These are phyloP conservation scores for Trichoderma citrinoviride DNA, from an alignment of 2,329 filamentous ascomycete species.

Conservation along the genomic window DNA sequence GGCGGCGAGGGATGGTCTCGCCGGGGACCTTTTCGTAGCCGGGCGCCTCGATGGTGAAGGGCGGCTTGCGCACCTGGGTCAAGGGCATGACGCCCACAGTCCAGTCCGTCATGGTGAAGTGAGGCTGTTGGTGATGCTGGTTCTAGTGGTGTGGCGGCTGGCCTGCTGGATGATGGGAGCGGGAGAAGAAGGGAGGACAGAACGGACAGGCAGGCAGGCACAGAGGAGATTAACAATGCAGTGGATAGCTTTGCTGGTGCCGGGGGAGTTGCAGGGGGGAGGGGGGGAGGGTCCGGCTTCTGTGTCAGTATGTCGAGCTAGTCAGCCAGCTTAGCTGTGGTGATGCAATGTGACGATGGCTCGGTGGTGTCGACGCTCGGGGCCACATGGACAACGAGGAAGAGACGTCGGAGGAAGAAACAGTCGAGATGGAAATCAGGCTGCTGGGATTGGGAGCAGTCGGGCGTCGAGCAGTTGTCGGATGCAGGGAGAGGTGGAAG, in stretches of 20 bases:
- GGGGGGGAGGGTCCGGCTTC: conserved; percentile 1
- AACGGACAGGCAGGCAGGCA: not conserved
- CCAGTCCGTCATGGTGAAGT: conserved; percentile 32
- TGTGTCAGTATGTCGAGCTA: not conserved
- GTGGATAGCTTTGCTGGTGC: conserved; percentile 9
- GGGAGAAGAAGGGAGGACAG: not conserved
- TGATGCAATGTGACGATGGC: not conserved
- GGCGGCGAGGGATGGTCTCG: conserved; percentile 80
- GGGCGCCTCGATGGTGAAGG: conserved; percentile 71
- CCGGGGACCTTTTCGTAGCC: conserved; percentile 68
- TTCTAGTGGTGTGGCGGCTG: not conserved
- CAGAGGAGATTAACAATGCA: not conserved
- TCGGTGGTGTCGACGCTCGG: not conserved
- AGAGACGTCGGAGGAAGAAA: not conserved
- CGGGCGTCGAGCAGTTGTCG: conserved; percentile 4
- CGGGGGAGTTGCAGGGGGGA: conserved; percentile 7
- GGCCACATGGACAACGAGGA: not conserved
- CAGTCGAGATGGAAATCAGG: not conserved
- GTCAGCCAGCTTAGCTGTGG: too few species aligned
- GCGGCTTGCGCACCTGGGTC: conserved; percentile 63
- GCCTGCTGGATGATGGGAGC: not conserved
- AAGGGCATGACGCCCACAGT: conserved; percentile 49
- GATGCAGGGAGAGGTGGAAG: conserved; percentile 8
- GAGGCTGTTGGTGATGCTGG: not conserved
- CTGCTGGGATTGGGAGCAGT: not conserved